These are phyloP conservation scores for Yarrowia divulgata DNA, from an alignment of 805 yeast genomes.

Conservation along the genomic window DNA sequence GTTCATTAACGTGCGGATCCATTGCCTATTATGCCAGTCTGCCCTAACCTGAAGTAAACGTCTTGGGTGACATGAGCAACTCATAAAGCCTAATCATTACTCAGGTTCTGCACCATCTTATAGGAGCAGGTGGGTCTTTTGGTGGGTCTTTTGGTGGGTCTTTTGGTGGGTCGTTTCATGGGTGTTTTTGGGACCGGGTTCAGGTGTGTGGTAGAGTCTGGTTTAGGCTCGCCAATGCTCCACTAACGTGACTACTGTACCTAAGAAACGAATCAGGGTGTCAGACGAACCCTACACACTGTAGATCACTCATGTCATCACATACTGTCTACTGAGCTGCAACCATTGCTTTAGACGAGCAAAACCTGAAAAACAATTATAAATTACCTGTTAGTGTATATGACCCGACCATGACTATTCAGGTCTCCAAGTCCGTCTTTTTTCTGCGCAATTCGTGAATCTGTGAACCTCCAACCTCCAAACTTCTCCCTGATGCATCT, in stretches of 20 bases:
- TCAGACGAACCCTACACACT: too few relatives aligned
- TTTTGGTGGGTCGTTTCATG: too few relatives aligned
- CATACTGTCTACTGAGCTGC: too few relatives aligned
- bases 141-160: background rate
- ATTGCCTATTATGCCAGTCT: background rate
- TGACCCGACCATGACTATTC: background rate
- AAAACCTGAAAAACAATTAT: background rate
- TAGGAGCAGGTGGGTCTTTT: background rate
- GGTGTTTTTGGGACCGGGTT: too few relatives aligned
- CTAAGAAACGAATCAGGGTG: too few relatives aligned
- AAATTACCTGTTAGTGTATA: background rate
- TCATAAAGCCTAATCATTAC: conserved; percentile 1
- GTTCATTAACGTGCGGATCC: conserved; percentile 10
- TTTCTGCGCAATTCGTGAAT: background rate
- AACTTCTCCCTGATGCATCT: too few relatives aligned
- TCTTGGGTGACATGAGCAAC: background rate
- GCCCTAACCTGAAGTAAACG: conserved; percentile 14
- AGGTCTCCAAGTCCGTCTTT: background rate
- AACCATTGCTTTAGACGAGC: too few relatives aligned
- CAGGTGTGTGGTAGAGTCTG: too few relatives aligned
- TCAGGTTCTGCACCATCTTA: conserved; percentile 10
- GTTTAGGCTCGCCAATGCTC: too few relatives aligned
- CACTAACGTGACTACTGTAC: too few relatives aligned
- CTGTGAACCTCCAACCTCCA: too few relatives aligned
- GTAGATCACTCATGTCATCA: too few relatives aligned